Base-by-base conservation (phyloP, 2,329 filamentous ascomycete species). In the Bisporella sp. region DNA sequence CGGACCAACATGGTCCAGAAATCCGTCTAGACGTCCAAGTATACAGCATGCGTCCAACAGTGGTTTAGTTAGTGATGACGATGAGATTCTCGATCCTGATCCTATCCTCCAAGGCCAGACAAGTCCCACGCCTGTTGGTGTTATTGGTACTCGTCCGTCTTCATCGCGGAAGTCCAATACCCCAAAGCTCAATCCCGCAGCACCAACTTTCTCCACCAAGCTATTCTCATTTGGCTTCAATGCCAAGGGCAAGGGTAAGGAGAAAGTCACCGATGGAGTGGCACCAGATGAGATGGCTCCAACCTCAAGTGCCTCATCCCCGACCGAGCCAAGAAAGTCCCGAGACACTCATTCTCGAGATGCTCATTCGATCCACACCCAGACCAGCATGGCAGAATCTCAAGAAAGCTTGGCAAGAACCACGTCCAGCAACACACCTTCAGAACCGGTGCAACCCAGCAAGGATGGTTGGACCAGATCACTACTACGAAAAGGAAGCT, bases 11-110 rank as follows among this genome's bases (percentile, higher is more conserved):
- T 93, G 85, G 84, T 87, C 87, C 5, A 74, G 87, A 39, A 86
- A 82, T 59, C 84, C 85, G 6, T 95, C 90, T 33, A 80, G 91
- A 46, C 79, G 91, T 35, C 87, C 88, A 11, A 95, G 89, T 1
- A 73, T 89, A 6, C 88, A 93, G 56, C 78, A 82, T 59, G 87
- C 87, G 9, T 89, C 86, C 1, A 84, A 86, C 1, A 82, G 81
- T 3, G 81, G 77, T 1, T 68, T 84, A 13, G 79, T 79, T 8
- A 81, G 79, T 9, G 80, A 79, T 0, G 80, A 85, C 31, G 81
- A 85, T 58, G 81, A 81, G 55, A 83, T 84, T 35, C 66, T 85
- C 28, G 75, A 80, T 49, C 74, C 76, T 21, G 80, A 78, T 35
- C 63, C 79, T 9, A 2, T 37, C 8, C 66, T 77, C 2, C 71